Evolutionary conservation across 495 filamentous ascomycete species (phyloP), one percentile per base, ranked within the genome.

Genomic region (Thermochaetoides thermophila): DNA sequence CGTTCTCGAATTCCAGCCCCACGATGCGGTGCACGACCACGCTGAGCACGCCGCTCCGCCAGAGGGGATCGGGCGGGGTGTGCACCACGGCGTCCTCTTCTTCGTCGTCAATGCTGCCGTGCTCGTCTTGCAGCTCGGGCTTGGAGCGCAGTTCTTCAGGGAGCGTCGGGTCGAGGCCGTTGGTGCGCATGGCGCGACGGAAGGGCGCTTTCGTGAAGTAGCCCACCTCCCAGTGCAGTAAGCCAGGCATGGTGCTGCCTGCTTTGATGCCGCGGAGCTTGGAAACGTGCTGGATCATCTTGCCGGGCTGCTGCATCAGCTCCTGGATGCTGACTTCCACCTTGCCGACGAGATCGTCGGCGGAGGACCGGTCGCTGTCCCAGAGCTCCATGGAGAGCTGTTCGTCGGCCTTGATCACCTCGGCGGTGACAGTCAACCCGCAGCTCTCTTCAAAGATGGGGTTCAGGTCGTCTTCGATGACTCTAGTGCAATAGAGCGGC

Each of bases 401-500:
- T 57, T 96, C 87, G 35, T 89, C 74, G 1, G 81, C 86, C 57
- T 91, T 93, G 58, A 96, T 85, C 27, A 87, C 63, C 31, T 93
- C 83, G 0, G 84, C 68, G 5, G 78, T 87, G 3, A 96, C 79
- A 5, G 91, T 62, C 15, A 95, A 59, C 14, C 84, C 84, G n/a
- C 83, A 78, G 15, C 70, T 81, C 56, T 95, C 87, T 46, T 86
- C 78, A 69, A 87, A 96, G 5, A 94, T 72, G 0, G 87, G 87
- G 45, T 96, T 94, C 25, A 96, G 64, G 43, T 94, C 82, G 50
- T 95, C 86, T 10, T 83, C 79, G 36, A 96, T 94, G 18, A 96
- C 85, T 18, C 87, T 74, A 8, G 87, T 94, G 52, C 85, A 93
- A 51, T 94, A 95, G 80, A 92, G 92, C 8, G 86, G 87, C 61